Evolutionary conservation across 352 stramenopile genomes (phyloP).

Genomic region (Phytophthora sp.): DNA sequence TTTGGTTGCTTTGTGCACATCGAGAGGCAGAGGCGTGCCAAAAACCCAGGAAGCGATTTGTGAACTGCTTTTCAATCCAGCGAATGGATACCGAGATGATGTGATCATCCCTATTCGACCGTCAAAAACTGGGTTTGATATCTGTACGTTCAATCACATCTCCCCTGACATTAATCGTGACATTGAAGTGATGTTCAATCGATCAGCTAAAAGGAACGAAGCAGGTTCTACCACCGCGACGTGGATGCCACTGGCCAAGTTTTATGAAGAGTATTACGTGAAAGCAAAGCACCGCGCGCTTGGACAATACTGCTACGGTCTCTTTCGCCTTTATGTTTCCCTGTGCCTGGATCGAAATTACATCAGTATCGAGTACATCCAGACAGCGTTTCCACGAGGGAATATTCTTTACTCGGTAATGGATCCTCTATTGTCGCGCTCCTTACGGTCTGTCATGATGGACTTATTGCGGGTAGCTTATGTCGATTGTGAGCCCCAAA

Average conservation of each 20-base stretch:
- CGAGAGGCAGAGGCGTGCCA: conserved; percentile 56
- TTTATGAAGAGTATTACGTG: conserved; percentile 75
- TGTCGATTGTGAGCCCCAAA: conserved; percentile 76
- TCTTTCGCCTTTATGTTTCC: conserved; percentile 74
- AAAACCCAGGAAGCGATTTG: conserved; percentile 83
- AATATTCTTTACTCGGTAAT: conserved; percentile 56
- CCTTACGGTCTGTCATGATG: conserved; percentile 69
- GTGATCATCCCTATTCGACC: conserved; percentile 63
- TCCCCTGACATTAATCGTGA: conserved; percentile 29
- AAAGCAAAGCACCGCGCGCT: conserved; percentile 51
- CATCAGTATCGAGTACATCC: conserved; percentile 74
- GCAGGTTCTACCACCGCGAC: conserved; percentile 17
- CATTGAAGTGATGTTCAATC: conserved; percentile 52
- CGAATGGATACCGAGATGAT: conserved; percentile 59
- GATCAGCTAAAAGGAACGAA: conserved; percentile 6
- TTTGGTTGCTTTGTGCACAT: conserved; percentile 71
- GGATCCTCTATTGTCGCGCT: conserved; percentile 53
- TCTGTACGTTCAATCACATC: conserved; percentile 39
- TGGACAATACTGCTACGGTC: conserved; percentile 72
- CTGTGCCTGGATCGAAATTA: conserved; percentile 81
- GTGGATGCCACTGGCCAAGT: conserved; percentile 54
- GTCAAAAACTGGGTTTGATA: conserved; percentile 54
- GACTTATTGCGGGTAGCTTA: conserved; percentile 71
- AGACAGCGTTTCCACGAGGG: conserved; percentile 62
- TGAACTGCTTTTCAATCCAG: conserved; percentile 67